phyloP scores from a whole-genome alignment of 139 green algal genomes.

The Chlamydomonas sp. region DNA sequence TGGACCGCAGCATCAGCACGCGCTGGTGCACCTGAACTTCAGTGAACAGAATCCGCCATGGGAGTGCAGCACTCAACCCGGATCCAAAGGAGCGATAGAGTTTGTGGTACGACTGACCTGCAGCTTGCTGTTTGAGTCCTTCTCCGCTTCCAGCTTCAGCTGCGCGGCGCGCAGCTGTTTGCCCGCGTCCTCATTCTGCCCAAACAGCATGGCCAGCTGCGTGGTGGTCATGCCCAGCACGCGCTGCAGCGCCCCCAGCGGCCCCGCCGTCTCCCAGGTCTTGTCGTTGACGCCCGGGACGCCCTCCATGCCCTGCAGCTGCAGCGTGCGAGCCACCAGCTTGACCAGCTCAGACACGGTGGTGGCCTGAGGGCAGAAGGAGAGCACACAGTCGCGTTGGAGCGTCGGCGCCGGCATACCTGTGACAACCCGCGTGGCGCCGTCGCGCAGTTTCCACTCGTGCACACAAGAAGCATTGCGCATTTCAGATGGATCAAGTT shows the following conservation, averaged over 20 bases:
- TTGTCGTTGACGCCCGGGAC: conserved; percentile 11
- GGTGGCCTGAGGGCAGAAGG: background rate
- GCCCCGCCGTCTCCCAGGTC: background rate
- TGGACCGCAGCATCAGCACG: no score
- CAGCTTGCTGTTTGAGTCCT: conserved; percentile 25
- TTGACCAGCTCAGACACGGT: conserved; percentile 21
- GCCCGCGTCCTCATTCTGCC: background rate
- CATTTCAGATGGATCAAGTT: no score
- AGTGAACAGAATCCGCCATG: no score
- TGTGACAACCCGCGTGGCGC: no score
- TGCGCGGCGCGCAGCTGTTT: background rate
- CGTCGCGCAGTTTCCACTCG: no score
- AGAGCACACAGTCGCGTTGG: background rate
- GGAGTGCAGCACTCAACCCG: no score
- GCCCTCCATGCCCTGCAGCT: conserved; percentile 24
- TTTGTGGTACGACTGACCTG: background rate
- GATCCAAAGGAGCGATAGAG: background rate
- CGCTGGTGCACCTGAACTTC: no score
- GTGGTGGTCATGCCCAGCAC: conserved; percentile 15
- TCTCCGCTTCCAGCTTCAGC: conserved; percentile 22
- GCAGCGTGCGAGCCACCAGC: conserved; percentile 17
- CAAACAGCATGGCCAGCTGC: conserved; percentile 21
- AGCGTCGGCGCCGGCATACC: background rate
- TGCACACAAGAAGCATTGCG: no score
- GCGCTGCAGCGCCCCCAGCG: conserved; percentile 25